A percentile compares a stretch with the other conserved stretches of the same genome.
These are phyloP conservation scores for Helianthus tuberosus DNA, from an alignment of 129 eudicot genomes.

Conservation along the genomic window DNA sequence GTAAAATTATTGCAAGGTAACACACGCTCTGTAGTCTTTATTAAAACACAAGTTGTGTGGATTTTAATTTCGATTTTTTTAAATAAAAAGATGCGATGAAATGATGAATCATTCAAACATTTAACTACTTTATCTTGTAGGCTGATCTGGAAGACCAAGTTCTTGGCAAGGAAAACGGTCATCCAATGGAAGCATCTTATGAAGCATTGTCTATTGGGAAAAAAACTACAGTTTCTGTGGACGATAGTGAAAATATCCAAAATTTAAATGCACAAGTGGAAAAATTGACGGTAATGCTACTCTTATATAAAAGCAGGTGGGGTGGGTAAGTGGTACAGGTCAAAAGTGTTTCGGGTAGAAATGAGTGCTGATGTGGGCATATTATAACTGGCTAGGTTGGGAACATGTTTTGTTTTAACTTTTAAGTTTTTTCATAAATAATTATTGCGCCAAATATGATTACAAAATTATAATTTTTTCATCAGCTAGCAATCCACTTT, in stretches of 20 bases:
- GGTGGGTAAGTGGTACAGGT: neutral
- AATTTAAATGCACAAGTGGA: constrained; percentile 63
- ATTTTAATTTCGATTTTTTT: too few relatives aligned
- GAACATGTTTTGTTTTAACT: neutral
- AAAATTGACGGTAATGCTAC: constrained; percentile 59
- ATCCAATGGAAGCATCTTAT: constrained; percentile 61
- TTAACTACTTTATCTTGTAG: constrained; percentile 40
- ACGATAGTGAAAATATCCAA: constrained; percentile 72
- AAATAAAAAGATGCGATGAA: too few relatives aligned
- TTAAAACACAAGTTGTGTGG: neutral
- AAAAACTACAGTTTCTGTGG: constrained; percentile 64
- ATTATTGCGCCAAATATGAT: neutral
- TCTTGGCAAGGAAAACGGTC: constrained; percentile 52
- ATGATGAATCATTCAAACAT: neutral
- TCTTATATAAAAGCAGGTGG: neutral
- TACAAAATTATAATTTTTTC: neutral
- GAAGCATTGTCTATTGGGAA: constrained; percentile 54
- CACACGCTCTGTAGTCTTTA: neutral
- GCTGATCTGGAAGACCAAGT: constrained; percentile 61
- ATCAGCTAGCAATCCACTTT: neutral
- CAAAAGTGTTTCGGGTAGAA: neutral
- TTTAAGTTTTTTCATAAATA: neutral
- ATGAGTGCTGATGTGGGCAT: neutral
- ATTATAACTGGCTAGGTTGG: neutral
- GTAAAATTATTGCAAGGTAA: neutral